These are phyloP conservation scores for Trematosphaeria pertusa DNA, from an alignment of 2,329 filamentous ascomycete species.

Conservation along the genomic window DNA sequence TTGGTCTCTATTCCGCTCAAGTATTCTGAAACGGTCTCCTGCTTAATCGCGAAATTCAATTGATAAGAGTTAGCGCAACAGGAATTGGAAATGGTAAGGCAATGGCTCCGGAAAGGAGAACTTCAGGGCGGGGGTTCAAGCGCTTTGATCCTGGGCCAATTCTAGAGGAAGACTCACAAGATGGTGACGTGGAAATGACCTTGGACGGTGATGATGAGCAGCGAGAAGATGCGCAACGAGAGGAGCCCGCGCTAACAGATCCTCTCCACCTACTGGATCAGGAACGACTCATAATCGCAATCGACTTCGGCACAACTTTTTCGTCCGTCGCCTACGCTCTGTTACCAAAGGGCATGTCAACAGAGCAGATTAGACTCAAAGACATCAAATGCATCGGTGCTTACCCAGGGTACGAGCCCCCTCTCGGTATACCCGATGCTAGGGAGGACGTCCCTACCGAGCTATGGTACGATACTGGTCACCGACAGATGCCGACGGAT, in stretches of 20 bases:
- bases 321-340: slow-evolving; percentile 22
- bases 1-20: too few relatives aligned
- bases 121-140: background rate
- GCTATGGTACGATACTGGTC: slow-evolving; percentile 19
- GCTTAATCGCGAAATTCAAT: too few relatives aligned
- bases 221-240: background rate
- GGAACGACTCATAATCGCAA: slow-evolving; percentile 16
- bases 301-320: slow-evolving; percentile 28
- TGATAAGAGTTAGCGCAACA: background rate
- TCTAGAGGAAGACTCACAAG: background rate
- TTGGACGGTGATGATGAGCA: slow-evolving; percentile 2
- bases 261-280: too few relatives aligned
- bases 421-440: background rate
- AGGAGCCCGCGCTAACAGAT: too few relatives aligned
- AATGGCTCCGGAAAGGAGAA: slow-evolving; percentile 2
- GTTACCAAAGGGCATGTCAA: slow-evolving; percentile 5
- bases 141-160: slow-evolving; percentile 8
- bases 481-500: too few relatives aligned
- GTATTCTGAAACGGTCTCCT: too few relatives aligned
- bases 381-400: slow-evolving; percentile 14
- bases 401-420: slow-evolving; percentile 12
- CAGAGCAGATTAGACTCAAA: slow-evolving; percentile 5
- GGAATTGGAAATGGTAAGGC: background rate
- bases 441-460: slow-evolving; percentile 19
- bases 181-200: slow-evolving; percentile 8